Percentiles rank a stretch among this genome's conserved stretches.
phyloP scores from a whole-genome alignment of 2,329 filamentous ascomycete genomes.

The Cladophialophora carrionii region DNA sequence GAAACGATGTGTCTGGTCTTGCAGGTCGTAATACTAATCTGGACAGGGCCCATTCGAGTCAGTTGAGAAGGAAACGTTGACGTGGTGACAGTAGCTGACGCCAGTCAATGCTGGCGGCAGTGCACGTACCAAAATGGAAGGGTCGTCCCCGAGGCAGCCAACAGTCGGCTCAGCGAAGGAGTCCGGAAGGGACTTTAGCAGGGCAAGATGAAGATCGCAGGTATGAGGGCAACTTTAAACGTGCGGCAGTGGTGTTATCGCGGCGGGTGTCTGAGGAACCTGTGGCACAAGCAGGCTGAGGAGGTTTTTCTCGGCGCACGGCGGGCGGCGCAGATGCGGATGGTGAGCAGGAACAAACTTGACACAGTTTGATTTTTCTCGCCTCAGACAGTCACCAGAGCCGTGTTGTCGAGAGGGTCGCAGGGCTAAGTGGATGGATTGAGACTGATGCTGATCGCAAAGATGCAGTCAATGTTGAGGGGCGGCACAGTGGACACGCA shows the following conservation, averaged over 20 bases:
- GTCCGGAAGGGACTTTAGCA: slow-evolving; percentile 14
- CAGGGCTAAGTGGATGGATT: background rate
- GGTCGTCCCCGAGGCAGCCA: slow-evolving; percentile 21
- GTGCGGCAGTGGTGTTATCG: slow-evolving; percentile 28
- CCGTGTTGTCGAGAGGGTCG: background rate
- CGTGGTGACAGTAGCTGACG: slow-evolving; percentile 25
- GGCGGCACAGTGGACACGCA: slow-evolving; percentile 8
- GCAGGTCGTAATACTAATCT: slow-evolving; percentile 21
- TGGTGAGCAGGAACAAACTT: slow-evolving; percentile 11
- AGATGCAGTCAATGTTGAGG: slow-evolving; percentile 18
- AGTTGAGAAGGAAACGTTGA: slow-evolving; percentile 24
- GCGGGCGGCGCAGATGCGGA: slow-evolving; percentile 22
- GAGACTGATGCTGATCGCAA: slow-evolving; percentile 20
- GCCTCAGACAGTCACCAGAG: background rate
- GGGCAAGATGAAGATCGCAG: slow-evolving; percentile 13
- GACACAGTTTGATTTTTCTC: slow-evolving; percentile 19
- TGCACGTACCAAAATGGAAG: slow-evolving; percentile 28
- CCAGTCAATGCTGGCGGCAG: slow-evolving; percentile 13
- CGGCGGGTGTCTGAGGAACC: slow-evolving; percentile 20
- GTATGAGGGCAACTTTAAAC: slow-evolving; percentile 12
- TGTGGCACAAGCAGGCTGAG: slow-evolving; percentile 34
- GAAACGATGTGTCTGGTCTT: slow-evolving; percentile 22
- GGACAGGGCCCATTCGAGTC: slow-evolving; percentile 11
- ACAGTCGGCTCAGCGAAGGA: slow-evolving; percentile 26
- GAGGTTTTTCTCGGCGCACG: slow-evolving; percentile 30